Percentiles rank a stretch among this genome's conserved stretches.
phyloP scores from a whole-genome alignment of 768 basidiomycete genomes.

The Lactarius hengduanensis region DNA sequence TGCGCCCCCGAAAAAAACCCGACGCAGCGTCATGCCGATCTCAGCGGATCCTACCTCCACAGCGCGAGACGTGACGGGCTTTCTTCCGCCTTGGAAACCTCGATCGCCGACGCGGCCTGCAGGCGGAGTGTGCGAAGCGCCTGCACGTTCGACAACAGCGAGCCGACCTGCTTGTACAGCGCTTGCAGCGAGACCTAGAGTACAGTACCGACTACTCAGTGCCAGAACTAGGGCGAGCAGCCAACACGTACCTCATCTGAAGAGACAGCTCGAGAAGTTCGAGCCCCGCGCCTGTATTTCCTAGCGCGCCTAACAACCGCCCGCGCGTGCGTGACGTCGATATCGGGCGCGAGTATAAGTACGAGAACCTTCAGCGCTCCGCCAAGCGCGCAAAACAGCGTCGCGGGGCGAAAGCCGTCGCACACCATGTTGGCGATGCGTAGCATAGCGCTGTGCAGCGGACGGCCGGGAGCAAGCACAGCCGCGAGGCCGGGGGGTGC shows the following conservation, averaged over 20 bases:
- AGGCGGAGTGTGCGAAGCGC: constrained; percentile 34
- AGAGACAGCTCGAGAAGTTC: constrained; percentile 29
- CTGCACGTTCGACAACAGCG: constrained; percentile 32
- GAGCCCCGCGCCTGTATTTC: constrained; percentile 33
- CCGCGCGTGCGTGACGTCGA: constrained; percentile 37
- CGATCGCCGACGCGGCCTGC: constrained; percentile 39
- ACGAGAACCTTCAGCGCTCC: constrained; percentile 27
- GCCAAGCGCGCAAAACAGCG: too few relatives aligned
- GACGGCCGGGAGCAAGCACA: too few relatives aligned
- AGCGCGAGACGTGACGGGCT: constrained; percentile 32
- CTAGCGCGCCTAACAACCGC: constrained; percentile 35
- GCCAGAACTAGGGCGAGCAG: background rate
- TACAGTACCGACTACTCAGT: background rate
- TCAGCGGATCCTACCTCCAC: constrained; percentile 31
- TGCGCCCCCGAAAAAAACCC: constrained; percentile 34
- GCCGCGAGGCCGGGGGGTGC: background rate
- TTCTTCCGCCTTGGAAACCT: constrained; percentile 38
- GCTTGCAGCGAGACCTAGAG: constrained; percentile 28
- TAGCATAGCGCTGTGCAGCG: too few relatives aligned
- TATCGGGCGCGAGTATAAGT: constrained; percentile 24
- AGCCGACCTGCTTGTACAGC: constrained; percentile 35
- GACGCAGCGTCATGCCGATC: constrained; percentile 30
- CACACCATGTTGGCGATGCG: too few relatives aligned
- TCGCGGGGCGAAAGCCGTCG: constrained; percentile 31
- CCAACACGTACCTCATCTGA: constrained; percentile 34